Percentiles rank a stretch among this genome's conserved stretches.
Evolutionary conservation across 345 rosid species (phyloP).

Genomic region (Rhodamnia rubescens): DNA sequence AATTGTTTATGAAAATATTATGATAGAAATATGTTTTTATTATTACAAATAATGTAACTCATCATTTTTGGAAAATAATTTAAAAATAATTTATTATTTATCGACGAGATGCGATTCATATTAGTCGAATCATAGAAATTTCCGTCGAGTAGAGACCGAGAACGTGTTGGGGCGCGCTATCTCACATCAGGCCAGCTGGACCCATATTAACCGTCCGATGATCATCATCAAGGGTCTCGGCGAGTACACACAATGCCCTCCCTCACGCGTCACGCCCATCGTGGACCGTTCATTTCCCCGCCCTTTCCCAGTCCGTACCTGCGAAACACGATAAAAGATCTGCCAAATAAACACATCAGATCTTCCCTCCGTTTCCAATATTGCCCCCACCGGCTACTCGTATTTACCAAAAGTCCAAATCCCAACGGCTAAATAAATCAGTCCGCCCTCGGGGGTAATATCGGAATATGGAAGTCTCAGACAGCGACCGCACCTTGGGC

Average conservation of each 20-base stretch:
- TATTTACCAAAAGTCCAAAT: neutral
- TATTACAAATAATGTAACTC: too few relatives aligned
- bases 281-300: neutral
- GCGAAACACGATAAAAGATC: neutral
- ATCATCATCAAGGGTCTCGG: neutral
- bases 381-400: neutral
- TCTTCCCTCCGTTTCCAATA: neutral
- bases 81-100: too few relatives aligned
- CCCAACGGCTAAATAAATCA: neutral
- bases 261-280: neutral
- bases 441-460: neutral
- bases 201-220: neutral
- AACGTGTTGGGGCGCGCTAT: neutral
- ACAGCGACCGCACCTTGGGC: neutral
- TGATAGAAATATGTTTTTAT: neutral
- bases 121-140: neutral
- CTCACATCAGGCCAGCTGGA: neutral
- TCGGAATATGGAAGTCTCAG: neutral
- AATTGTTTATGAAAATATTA: fast-evolving
- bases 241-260: neutral
- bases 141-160: neutral
- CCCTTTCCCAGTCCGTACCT: neutral
- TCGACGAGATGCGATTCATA: too few relatives aligned
- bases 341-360: neutral
- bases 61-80: too few relatives aligned